phyloP scores from a whole-genome alignment of 768 basidiomycete genomes.

The Tylopilus subfusipes region DNA sequence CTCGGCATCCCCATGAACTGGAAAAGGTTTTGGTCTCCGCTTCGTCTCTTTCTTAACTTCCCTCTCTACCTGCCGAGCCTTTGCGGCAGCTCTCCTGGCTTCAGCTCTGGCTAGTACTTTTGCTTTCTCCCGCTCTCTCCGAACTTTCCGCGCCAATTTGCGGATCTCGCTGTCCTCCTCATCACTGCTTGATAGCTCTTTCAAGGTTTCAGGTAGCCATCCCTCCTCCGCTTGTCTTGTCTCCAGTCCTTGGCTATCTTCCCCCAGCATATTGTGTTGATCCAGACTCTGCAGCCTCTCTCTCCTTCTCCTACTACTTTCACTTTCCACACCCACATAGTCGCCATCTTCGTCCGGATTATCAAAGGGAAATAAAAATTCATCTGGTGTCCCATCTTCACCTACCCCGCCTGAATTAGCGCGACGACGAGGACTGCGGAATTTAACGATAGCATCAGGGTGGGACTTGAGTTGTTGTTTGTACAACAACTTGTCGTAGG shows the following conservation, averaged over 20 bases:
- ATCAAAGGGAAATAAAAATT: slow-evolving; percentile 24
- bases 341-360: slow-evolving; percentile 26
- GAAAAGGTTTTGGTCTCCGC: slow-evolving; percentile 26
- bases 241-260: not conserved
- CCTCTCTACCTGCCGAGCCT: slow-evolving; percentile 11
- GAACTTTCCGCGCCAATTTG: slow-evolving; percentile 33
- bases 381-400: slow-evolving; percentile 32
- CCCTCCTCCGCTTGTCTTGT: slow-evolving; percentile 4
- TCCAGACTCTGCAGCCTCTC: slow-evolving; percentile 1
- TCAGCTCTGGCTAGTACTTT: slow-evolving; percentile 18
- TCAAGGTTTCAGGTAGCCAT: slow-evolving; percentile 37
- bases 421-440: slow-evolving; percentile 35
- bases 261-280: not conserved
- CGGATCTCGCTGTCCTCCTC: slow-evolving; percentile 37
- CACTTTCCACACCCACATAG: slow-evolving; percentile 19
- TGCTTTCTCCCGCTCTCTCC: slow-evolving; percentile 27
- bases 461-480: slow-evolving; percentile 45
- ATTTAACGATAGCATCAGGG: slow-evolving; percentile 68
- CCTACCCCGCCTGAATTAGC: slow-evolving; percentile 24
- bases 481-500: slow-evolving; percentile 52
- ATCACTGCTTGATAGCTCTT: slow-evolving; percentile 39
- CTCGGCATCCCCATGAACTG: slow-evolving; percentile 9
- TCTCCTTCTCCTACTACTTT: slow-evolving; percentile 10
- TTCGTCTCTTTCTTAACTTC: slow-evolving; percentile 16
- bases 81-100: slow-evolving; percentile 14